Conservation (phyloP, 306 rosid species). For the Dalbergia oliveri region DNA sequence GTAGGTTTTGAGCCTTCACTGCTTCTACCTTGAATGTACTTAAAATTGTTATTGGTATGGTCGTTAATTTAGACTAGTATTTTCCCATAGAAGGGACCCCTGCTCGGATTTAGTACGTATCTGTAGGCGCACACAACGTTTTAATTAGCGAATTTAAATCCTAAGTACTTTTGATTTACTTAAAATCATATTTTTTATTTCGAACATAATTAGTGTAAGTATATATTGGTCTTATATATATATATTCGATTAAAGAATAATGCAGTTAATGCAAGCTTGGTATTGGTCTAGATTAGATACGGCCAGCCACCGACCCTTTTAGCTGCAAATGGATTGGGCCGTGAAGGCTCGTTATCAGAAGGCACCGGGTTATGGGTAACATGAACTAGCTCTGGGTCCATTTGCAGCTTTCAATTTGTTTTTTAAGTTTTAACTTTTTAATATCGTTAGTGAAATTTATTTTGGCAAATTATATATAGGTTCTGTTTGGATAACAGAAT, state of each 20-base stretch:
- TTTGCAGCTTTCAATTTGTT: background rate
- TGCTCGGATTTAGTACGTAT: background rate
- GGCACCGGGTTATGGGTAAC: background rate
- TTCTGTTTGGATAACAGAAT: too few relatives aligned
- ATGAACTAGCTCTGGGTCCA: background rate
- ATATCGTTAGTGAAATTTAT: too few relatives aligned
- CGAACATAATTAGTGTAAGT: too few relatives aligned
- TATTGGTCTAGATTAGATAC: too few relatives aligned
- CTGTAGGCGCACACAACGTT: background rate
- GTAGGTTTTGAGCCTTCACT: conserved; percentile 20
- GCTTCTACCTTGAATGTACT: background rate
- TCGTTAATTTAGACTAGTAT: conserved; percentile 7
- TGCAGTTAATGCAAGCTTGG: too few relatives aligned
- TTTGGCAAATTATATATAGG: too few relatives aligned
- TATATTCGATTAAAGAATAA: too few relatives aligned
- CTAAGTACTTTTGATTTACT: background rate
- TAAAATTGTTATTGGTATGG: conserved; percentile 16
- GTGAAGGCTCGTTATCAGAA: background rate
- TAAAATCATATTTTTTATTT: background rate
- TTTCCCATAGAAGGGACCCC: background rate
- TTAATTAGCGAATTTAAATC: background rate
- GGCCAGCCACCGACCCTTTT: background rate
- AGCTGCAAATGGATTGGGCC: background rate
- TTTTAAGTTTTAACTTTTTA: background rate
- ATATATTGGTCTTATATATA: too few relatives aligned